phyloP scores from a whole-genome alignment of 441 rosid genomes.

The Aquilaria agallochum region DNA sequence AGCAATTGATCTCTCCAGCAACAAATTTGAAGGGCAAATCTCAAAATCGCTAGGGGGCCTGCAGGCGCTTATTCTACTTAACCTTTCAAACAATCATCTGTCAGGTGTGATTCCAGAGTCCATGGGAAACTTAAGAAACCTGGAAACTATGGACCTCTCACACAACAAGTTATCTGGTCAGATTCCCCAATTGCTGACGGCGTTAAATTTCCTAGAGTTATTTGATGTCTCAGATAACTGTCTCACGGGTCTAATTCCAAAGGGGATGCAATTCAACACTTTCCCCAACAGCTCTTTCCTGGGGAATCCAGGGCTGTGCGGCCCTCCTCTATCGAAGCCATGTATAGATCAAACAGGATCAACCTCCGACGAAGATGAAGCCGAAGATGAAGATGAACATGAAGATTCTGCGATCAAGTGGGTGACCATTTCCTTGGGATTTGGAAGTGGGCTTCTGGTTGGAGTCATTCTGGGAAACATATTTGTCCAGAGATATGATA shows the following conservation, averaged over 20 bases:
- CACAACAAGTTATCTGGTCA: constrained; percentile 21
- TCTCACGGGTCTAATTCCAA: constrained; percentile 28
- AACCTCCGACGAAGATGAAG: not conserved
- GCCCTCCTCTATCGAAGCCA: constrained; percentile 4
- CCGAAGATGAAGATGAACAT: not conserved
- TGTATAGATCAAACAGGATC: not conserved
- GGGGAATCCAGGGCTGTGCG: constrained; percentile 19
- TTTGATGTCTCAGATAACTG: constrained; percentile 27
- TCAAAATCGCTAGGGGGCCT: constrained; percentile 23
- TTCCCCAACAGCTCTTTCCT: constrained; percentile 14
- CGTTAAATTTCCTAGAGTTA: constrained; percentile 13
- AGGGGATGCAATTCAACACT: constrained; percentile 25
- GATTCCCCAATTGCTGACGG: constrained; percentile 27
- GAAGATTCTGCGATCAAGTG: constrained; percentile 9
- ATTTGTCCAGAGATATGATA: not conserved
- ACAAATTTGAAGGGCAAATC: constrained; percentile 26
- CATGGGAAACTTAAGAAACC: constrained; percentile 11
- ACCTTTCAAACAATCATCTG: constrained; percentile 32
- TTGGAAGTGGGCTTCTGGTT: constrained; percentile 12
- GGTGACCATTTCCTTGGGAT: constrained; percentile 8
- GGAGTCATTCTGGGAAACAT: constrained; percentile 9
- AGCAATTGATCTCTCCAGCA: constrained; percentile 24
- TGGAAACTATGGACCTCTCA: constrained; percentile 37
- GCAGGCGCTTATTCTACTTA: constrained; percentile 21
- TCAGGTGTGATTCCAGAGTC: constrained; percentile 18